Evolutionary conservation across 306 rosid genomes (phyloP).

Genomic region (Glycine tomentella): DNA sequence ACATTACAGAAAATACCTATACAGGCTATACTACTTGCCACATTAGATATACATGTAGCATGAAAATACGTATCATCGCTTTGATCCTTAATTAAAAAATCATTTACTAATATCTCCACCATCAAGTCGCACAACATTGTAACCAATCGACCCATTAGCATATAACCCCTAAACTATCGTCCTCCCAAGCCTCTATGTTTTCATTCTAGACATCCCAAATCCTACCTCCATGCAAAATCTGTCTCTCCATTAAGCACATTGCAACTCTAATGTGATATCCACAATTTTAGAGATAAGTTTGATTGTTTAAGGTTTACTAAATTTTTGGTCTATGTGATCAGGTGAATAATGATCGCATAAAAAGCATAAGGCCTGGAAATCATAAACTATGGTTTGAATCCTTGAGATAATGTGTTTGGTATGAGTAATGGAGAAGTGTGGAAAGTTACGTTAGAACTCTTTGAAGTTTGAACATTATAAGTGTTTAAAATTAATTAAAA

Average conservation of each 20-base stretch:
- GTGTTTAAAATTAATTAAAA: too few species aligned
- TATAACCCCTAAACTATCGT: too few species aligned
- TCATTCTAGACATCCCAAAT: too few species aligned
- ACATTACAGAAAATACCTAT: background rate
- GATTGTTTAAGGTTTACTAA: background rate
- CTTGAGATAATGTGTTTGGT: background rate
- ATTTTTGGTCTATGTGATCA: background rate
- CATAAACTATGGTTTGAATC: background rate
- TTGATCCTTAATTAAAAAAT: background rate
- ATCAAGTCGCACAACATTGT: background rate
- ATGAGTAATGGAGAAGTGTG: too few species aligned
- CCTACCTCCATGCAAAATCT: background rate
- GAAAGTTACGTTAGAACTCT: background rate
- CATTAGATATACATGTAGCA: background rate
- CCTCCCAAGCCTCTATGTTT: too few species aligned
- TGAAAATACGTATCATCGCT: too few species aligned
- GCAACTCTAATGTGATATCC: background rate
- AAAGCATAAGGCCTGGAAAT: background rate
- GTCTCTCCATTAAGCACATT: background rate
- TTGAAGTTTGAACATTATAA: background rate
- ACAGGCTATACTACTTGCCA: background rate
- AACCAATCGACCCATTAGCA: too few species aligned
- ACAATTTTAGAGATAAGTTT: too few species aligned
- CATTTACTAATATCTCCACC: background rate
- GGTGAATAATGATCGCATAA: background rate